A percentile compares a stretch with the other conserved stretches of the same genome.
phyloP scores from a whole-genome alignment of 345 rosid species.

The Camelina hispida region DNA sequence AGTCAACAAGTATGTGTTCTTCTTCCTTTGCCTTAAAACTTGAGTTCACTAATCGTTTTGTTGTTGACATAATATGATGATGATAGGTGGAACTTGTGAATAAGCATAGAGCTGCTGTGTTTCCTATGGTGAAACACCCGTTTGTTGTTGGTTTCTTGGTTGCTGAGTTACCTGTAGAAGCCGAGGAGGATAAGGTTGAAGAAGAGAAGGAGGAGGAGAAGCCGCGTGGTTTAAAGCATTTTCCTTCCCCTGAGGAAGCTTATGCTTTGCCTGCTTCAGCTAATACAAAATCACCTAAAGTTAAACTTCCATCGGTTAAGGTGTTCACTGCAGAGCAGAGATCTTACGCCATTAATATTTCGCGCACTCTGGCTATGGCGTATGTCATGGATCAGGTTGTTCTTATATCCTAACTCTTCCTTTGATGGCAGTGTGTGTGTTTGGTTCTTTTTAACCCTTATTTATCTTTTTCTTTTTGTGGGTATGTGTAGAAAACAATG shows the following conservation, averaged over 20 bases:
- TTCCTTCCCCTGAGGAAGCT: constrained; percentile 59
- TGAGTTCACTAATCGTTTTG: no score
- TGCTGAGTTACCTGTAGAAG: constrained; percentile 70
- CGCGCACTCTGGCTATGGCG: constrained; percentile 81
- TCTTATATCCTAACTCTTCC: constrained; percentile 9
- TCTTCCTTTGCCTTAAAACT: neutral
- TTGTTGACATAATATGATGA: constrained; percentile 8
- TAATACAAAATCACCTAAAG: constrained; percentile 43
- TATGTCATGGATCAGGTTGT: constrained; percentile 97
- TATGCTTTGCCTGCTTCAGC: constrained; percentile 52
- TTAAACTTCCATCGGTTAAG: constrained; percentile 49
- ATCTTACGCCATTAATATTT: constrained; percentile 71
- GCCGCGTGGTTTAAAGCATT: constrained; percentile 36
- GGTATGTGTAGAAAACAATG: constrained; percentile 65
- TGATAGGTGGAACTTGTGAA: constrained; percentile 63
- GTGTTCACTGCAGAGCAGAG: constrained; percentile 67
- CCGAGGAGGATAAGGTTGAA: constrained; percentile 31
- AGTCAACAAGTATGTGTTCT: constrained; percentile 62
- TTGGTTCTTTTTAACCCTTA: constrained; percentile 5
- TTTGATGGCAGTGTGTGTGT: constrained; percentile 22
- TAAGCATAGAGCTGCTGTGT: constrained; percentile 73
- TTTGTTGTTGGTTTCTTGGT: constrained; percentile 94
- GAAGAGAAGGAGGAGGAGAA: constrained; percentile 31
- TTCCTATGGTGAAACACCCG: constrained; percentile 93
- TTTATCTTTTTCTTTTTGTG: constrained; percentile 1